Base-by-base conservation (phyloP, 768 basidiomycete genomes). In the Cystobasidium onofrii region DNA sequence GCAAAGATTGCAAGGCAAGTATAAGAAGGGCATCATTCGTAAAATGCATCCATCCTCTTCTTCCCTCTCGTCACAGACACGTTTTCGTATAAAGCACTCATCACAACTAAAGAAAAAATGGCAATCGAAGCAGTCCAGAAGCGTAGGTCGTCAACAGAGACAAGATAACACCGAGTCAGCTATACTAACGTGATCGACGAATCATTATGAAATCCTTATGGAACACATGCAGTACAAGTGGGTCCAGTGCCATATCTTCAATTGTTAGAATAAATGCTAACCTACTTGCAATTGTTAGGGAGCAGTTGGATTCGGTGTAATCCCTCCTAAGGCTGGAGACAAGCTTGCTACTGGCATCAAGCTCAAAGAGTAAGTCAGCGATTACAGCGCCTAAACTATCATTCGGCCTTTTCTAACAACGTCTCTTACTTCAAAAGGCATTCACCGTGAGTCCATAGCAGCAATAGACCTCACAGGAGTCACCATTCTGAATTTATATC, bases 291-390 rank as follows among this genome's bases (percentile, higher is more conserved):
- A 17, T 50, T 20, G 6, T n/a, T 20, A 50, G 46, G 46, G 15
- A 50, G 12, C 46, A 17, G 12, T 50, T 17, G 46, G 46, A 3
- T 50, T 50, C 46, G 46, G 46, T 12, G 46, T 50, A 7, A n/a
- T 64, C 10, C 65, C 65, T 23, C 23, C 39, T 44, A 67, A 44
- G 18, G 65, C 52, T 25, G 65, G 65, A 10, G 39, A 44, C 65
- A 67, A 67, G 50, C 39, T 67, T 7, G 46, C 43, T 10, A 67
- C 65, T 15, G 65, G 65, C 27, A 41, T 67, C 44, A 67, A 46
- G 65, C 44, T 67, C 17, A 67, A 67, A 50, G 65, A 67, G 65
- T 67, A 29, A 29, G 65, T 23, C 25, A 9, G n/a, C n/a, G n/a
- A n/a, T n/a, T n/a, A n/a, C n/a, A n/a, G n/a, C n/a, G n/a, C n/a